Base-by-base conservation (phyloP, 306 rosid genomes). In the Vigna trinervia region DNA sequence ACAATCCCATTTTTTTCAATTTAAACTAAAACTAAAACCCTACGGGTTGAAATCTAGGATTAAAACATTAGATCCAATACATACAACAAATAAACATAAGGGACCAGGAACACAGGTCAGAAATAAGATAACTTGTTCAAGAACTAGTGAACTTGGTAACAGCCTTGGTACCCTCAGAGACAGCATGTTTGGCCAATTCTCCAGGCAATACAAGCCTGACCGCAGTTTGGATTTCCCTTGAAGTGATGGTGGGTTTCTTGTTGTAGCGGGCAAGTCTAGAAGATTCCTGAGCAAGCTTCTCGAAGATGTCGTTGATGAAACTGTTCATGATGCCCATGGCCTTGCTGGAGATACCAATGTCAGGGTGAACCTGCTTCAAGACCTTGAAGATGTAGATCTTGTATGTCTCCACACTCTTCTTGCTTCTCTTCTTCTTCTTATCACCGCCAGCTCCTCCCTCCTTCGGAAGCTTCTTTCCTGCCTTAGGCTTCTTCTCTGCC, bases 401-500 rank as follows among this genome's bases (percentile, higher is more conserved):
- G 61, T 56, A 56, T 3, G 61, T 56, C 15, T 56, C 61, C 1
- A 56, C 61, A 28, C 32, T 56, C 61, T 56, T 56, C 32, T 56
- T 56, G 61, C 3, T 56, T 1, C 61, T 56, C 15, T 56, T 56
- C 93, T 91, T 91, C 87, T 91, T 91, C 88, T 91, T 91, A 65
- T 91, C 96, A 0, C 86, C 88, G 22, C 80, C 85, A 0, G 87
- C 90, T 0, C 84, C 96, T 2, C 82, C 93, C 1, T 89, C 96
- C 78, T 91, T 91, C 0, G 96, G 96, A 0, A 91, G 90, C 88
- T 91, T 91, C 89, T 91, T 91, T 0, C 96, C 96, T 6, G 93
- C 93, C 88, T 88, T 90, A 0, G 90, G 96, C 77, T 90, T 90
- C 90, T 90, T 90, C 86, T 90, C 93, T 0, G 90, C 96, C 6